Base-by-base conservation (phyloP, 176 grass and related monocot species). In the Chloris gayana region DNA sequence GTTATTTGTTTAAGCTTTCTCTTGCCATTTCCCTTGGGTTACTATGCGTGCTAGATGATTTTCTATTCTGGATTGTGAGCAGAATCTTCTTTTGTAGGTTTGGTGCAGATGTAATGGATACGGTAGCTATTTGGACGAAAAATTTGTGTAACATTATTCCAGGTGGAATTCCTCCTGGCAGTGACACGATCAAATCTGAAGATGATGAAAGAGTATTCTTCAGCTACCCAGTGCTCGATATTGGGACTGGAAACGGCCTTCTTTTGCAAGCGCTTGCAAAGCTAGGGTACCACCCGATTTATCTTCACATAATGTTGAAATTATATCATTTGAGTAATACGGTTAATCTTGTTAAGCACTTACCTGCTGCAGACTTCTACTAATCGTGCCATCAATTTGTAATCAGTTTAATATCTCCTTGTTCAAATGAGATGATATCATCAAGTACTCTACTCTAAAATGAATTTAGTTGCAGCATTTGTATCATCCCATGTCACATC, bases 41-140 rank as follows among this genome's bases (percentile, higher is more conserved):
- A 82, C 61, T 35, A 9, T 54, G 54, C 29, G 6, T 86, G 25
- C 7, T 14, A 42, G 1, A 60, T 7, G 26, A 27, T 82, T 50
- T 75, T 84, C 9, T 83, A n/a, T 80, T 70, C 22, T 69, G 19
- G 61, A 6, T 33, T 74, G 10, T 85, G 46, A 82, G 6, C 11
- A 78, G 6, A 83, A n/a, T 7, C 38, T 83, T 22, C 7, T 81
- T 61, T 89, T 38, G 33, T 65, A 99, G 96, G 96, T 99, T 99
- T 77, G 96, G 96, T 84, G 76, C 67, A 53, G 87, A 99, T 89
- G 96, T 99, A 74, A 99, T 99, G 96, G 93, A 89, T 82, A 99
- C 90, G 22, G 87, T 95, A 81, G 93, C 88, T 71, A 41, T 75
- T 82, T 99, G 96, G 96, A 93, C 90, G 17, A 95, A 93, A 83